Percentiles rank a stretch among this genome's conserved stretches.
These are phyloP conservation scores for Eimeria mitis DNA, from an alignment of 169 alveolate genomes.

Conservation along the genomic window DNA sequence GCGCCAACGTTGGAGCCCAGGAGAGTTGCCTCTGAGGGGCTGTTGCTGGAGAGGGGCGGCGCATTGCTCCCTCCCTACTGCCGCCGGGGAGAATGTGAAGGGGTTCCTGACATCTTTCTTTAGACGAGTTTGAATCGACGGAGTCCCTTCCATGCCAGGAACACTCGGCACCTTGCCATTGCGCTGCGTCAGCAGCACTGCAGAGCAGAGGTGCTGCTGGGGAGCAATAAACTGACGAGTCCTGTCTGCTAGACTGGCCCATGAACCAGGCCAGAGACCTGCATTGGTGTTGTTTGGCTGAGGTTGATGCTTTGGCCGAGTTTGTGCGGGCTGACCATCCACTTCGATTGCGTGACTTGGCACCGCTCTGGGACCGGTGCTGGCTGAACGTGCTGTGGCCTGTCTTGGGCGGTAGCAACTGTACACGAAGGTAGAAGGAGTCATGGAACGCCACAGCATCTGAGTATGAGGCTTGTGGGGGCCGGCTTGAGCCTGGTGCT, in stretches of 20 bases:
- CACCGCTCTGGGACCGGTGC: conserved; percentile 29
- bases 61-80: background rate
- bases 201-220: conserved; percentile 8
- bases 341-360: background rate
- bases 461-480: conserved; percentile 8
- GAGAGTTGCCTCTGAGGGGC: conserved; percentile 22
- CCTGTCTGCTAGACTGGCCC: conserved; percentile 39
- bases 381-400: conserved; percentile 14
- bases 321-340: conserved; percentile 7
- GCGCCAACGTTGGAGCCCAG: conserved; percentile 21
- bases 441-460: conserved; percentile 60
- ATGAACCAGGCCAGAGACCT: conserved; percentile 31
- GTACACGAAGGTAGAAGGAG: conserved; percentile 11
- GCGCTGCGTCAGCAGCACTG: conserved; percentile 1
- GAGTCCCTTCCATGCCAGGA: background rate
- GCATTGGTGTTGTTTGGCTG: background rate
- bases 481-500: background rate
- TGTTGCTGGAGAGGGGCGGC: background rate
- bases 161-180: background rate
- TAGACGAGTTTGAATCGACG: background rate
- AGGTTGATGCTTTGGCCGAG: background rate
- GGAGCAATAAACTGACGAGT: background rate
- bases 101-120: background rate
- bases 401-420: conserved; percentile 28
- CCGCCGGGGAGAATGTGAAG: background rate